A percentile compares a stretch with the other conserved stretches of the same genome.
These are phyloP conservation scores for Aspergillus calidoustus DNA, from an alignment of 2,329 filamentous ascomycete species.

Conservation along the genomic window DNA sequence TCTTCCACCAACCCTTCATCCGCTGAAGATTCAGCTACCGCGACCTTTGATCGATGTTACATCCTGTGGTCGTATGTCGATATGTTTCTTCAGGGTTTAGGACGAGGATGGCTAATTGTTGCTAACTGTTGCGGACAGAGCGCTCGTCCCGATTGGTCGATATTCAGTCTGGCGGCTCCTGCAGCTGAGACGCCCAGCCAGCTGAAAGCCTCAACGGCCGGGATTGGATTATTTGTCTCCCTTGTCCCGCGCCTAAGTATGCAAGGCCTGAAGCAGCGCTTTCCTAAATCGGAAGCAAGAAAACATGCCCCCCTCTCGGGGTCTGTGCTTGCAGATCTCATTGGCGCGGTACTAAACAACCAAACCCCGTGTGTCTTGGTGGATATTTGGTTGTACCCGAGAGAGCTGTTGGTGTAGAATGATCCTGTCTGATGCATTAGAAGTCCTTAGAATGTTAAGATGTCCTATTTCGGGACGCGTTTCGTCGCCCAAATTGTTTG, in stretches of 20 bases:
- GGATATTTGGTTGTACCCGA: too few relatives aligned
- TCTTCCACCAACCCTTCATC: neutral
- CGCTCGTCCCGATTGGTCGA: neutral
- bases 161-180: neutral
- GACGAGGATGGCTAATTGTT: neutral
- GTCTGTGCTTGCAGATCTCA: too few relatives aligned
- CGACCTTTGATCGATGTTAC: constrained; percentile 2
- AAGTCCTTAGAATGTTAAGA: too few relatives aligned
- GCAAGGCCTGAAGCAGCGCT: too few relatives aligned
- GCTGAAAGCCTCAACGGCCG: neutral
- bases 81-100: neutral
- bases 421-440: too few relatives aligned
- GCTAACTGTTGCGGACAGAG: neutral
- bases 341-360: too few relatives aligned
- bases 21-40: constrained; percentile 1
- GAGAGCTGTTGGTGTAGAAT: too few relatives aligned
- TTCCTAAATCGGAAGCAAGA: too few relatives aligned
- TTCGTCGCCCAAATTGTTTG: too few relatives aligned
- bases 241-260: neutral
- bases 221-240: neutral
- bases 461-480: too few relatives aligned
- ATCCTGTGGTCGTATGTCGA: neutral
- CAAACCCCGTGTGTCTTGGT: too few relatives aligned
- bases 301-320: too few relatives aligned
- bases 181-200: constrained; percentile 1